A percentile compares a stretch with the other conserved stretches of the same genome.
Evolutionary conservation across 306 rosid species (phyloP).

Genomic region (Abrus precatorius): DNA sequence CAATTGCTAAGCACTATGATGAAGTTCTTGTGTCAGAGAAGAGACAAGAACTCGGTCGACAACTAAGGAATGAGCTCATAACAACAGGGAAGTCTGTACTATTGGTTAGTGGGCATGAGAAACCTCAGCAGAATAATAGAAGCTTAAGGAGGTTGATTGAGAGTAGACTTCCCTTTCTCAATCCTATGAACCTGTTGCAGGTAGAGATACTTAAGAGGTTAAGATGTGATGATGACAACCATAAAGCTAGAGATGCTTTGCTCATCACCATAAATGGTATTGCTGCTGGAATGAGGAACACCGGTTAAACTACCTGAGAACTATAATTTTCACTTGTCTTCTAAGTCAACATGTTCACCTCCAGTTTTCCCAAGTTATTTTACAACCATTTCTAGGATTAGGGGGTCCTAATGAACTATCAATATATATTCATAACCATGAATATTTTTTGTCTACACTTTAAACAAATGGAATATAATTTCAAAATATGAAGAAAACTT

Average conservation of each 20-base stretch:
- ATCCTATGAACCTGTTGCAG: conserved; percentile 90
- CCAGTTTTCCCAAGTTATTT: not conserved
- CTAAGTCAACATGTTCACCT: not conserved
- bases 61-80: conserved; percentile 70
- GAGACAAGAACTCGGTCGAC: conserved; percentile 69
- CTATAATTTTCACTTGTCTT: conserved; percentile 4
- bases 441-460: not conserved
- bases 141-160: conserved; percentile 86
- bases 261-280: conserved; percentile 93
- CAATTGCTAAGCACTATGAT: conserved; percentile 90
- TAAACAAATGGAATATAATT: conserved; percentile 1
- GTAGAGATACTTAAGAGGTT: conserved; percentile 92
- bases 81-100: conserved; percentile 64
- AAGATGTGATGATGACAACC: conserved; percentile 79
- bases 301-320: conserved; percentile 60
- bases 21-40: conserved; percentile 79
- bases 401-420: conserved; percentile 12
- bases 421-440: conserved; percentile 4
- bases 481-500: not conserved
- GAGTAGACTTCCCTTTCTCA: conserved; percentile 83
- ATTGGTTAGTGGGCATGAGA: conserved; percentile 77
- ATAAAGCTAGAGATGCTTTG: conserved; percentile 81
- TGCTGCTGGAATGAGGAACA: conserved; percentile 99
- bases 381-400: not conserved
- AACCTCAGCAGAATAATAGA: conserved; percentile 71